These are phyloP conservation scores for Furcasterigmium furcatum DNA, from an alignment of 2,329 filamentous ascomycete genomes.

Conservation along the genomic window DNA sequence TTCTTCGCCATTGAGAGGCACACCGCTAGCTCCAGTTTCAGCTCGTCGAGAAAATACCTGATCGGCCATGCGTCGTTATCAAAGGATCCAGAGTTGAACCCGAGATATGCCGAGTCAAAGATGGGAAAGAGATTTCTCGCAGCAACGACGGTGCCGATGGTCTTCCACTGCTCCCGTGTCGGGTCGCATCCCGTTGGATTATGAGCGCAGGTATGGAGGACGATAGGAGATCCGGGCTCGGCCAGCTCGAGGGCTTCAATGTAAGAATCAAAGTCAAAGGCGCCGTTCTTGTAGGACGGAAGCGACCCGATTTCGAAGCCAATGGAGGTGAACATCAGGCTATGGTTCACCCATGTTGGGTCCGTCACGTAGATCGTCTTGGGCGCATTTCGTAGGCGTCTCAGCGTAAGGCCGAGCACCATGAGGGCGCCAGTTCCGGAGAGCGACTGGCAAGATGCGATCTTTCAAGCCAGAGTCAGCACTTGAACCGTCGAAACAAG, in stretches of 20 bases:
- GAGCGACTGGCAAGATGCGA: conserved; percentile 32
- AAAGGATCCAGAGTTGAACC: conserved; percentile 27
- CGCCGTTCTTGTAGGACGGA: conserved; percentile 29
- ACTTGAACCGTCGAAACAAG: neutral
- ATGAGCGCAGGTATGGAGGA: conserved; percentile 39
- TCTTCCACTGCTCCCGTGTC: conserved; percentile 24
- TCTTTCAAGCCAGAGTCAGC: conserved; percentile 12
- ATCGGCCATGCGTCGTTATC: conserved; percentile 28
- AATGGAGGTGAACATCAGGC: conserved; percentile 26
- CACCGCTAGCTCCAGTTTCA: conserved; percentile 46
- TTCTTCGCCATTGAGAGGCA: conserved; percentile 62
- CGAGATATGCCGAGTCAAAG: conserved; percentile 28
- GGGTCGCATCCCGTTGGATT: conserved; percentile 40
- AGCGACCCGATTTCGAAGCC: conserved; percentile 26
- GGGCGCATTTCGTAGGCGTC: conserved; percentile 16
- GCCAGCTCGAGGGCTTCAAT: conserved; percentile 21
- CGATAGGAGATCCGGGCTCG: conserved; percentile 19
- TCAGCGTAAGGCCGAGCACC: conserved; percentile 27
- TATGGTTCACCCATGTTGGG: conserved; percentile 39
- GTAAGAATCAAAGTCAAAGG: conserved; percentile 27
- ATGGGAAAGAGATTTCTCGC: conserved; percentile 21
- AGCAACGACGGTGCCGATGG: conserved; percentile 22
- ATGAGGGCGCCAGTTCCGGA: conserved; percentile 37
- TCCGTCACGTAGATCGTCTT: conserved; percentile 31
- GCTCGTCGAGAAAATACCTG: conserved; percentile 26